A percentile compares a stretch with the other conserved stretches of the same genome.
These are phyloP conservation scores for Pseudofabraea citricarpa DNA, from an alignment of 2,329 filamentous ascomycete genomes.

Conservation along the genomic window DNA sequence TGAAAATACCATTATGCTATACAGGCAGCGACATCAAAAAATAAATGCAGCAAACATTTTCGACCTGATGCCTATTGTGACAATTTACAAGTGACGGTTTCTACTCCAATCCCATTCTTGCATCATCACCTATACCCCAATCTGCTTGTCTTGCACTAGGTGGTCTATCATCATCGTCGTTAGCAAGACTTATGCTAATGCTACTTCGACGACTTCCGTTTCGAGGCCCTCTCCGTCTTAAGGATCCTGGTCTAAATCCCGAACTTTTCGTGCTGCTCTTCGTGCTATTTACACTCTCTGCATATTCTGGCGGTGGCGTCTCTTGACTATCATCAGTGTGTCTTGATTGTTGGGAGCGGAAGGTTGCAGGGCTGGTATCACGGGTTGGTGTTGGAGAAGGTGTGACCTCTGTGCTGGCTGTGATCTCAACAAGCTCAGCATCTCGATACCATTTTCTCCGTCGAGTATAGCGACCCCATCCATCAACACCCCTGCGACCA, in stretches of 20 bases:
- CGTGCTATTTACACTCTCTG: conserved; percentile 10
- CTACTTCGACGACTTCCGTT: conserved; percentile 8
- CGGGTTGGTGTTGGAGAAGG: conserved; percentile 35
- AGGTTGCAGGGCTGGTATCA: conserved; percentile 20
- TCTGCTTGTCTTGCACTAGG: conserved; percentile 50
- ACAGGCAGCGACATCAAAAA: no score
- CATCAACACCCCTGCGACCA: conserved; percentile 77
- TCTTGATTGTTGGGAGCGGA: background rate
- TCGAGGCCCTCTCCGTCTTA: conserved; percentile 14
- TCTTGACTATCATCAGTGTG: background rate
- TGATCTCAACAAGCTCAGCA: conserved; percentile 82
- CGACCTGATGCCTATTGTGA: no score
- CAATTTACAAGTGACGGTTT: no score
- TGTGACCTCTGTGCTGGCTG: conserved; percentile 37
- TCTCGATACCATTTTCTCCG: conserved; percentile 95
- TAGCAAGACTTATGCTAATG: conserved; percentile 13
- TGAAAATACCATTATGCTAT: no score
- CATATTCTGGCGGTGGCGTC: conserved; percentile 7
- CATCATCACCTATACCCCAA: conserved; percentile 81
- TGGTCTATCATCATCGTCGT: conserved; percentile 42
- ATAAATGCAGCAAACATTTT: no score
- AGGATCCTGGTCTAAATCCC: conserved; percentile 12
- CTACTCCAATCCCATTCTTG: conserved; percentile 75
- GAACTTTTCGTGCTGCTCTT: conserved; percentile 8
- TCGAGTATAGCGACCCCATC: conserved; percentile 92